Percentiles rank a stretch among this genome's conserved stretches.
These are phyloP conservation scores for Boletus mariae DNA, from an alignment of 1,284 basidiomycete species.

Conservation along the genomic window DNA sequence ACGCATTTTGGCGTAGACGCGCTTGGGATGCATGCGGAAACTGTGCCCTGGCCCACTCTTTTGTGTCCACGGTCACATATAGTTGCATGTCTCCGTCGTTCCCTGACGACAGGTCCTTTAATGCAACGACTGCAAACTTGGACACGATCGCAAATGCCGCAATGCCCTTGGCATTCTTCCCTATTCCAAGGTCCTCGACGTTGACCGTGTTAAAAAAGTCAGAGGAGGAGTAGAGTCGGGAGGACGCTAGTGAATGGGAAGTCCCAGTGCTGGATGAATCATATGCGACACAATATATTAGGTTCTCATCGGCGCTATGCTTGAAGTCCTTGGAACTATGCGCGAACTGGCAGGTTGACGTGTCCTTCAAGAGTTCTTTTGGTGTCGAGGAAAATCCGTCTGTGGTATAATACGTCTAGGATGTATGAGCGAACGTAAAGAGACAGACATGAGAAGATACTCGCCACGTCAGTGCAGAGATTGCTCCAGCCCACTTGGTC, in stretches of 20 bases:
- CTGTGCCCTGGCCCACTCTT: constrained; percentile 76
- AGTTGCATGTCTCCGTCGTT: constrained; percentile 72
- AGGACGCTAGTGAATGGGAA: constrained; percentile 57
- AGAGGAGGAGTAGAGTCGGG: constrained; percentile 73
- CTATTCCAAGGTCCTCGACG: constrained; percentile 80
- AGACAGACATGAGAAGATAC: constrained; percentile 17
- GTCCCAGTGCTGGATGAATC: constrained; percentile 54
- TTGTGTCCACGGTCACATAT: constrained; percentile 80
- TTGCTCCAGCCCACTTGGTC: constrained; percentile 55
- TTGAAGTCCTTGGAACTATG: constrained; percentile 78
- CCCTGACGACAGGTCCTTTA: constrained; percentile 58
- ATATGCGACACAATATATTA: constrained; percentile 86
- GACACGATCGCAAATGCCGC: constrained; percentile 87
- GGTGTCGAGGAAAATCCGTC: constrained; percentile 70
- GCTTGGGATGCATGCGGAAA: constrained; percentile 86
- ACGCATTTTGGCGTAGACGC: constrained; percentile 82
- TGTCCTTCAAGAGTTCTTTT: constrained; percentile 61
- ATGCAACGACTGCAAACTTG: constrained; percentile 86
- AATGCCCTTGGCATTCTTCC: constrained; percentile 76
- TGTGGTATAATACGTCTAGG: constrained; percentile 77
- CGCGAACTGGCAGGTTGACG: constrained; percentile 80
- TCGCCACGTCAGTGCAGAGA: constrained; percentile 75
- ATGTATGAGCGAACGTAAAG: constrained; percentile 3
- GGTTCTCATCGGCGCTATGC: constrained; percentile 65
- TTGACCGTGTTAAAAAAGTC: constrained; percentile 73